phyloP scores from a whole-genome alignment of 2,329 filamentous ascomycete species.

The Cladobotryum mycophilum region DNA sequence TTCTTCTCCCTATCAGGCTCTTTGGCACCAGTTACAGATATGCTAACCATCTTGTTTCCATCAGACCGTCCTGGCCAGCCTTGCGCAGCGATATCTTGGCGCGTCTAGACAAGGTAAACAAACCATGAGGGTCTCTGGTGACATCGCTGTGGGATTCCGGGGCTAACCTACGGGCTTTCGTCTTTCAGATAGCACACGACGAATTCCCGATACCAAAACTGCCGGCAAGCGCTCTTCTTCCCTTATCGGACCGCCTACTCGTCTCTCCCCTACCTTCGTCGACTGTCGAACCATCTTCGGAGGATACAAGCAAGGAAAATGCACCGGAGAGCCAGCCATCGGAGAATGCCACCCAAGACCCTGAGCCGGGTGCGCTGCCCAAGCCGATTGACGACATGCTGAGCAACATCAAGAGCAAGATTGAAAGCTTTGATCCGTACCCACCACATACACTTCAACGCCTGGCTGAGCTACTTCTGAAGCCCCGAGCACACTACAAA shows the following conservation, averaged over 20 bases:
- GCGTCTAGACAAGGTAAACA: conserved; percentile 52
- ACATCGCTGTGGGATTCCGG: no score
- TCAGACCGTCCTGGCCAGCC: conserved; percentile 62
- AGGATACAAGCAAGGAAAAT: conserved; percentile 65
- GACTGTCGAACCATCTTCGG: conserved; percentile 37
- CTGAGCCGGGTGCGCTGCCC: conserved; percentile 48
- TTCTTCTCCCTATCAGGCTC: neutral
- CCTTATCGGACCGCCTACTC: conserved; percentile 34
- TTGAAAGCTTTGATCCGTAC: conserved; percentile 63
- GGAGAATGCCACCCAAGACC: conserved; percentile 12
- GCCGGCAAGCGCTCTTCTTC: conserved; percentile 37
- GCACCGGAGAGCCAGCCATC: conserved; percentile 37
- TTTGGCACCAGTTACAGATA: neutral
- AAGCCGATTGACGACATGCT: conserved; percentile 58
- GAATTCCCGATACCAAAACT: conserved; percentile 68
- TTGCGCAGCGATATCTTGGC: conserved; percentile 60
- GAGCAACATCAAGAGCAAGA: conserved; percentile 51
- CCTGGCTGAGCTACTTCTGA: conserved; percentile 76
- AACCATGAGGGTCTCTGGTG: neutral
- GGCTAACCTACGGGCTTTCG: neutral
- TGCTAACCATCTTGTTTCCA: conserved; percentile 16
- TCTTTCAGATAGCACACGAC: conserved; percentile 60
- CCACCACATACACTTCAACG: conserved; percentile 93
- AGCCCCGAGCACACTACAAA: conserved; percentile 72
- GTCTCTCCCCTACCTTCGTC: conserved; percentile 42